A percentile compares a stretch with the other conserved stretches of the same genome.
These are phyloP conservation scores for Termitomyces sp. DNA, from an alignment of 768 basidiomycete genomes.

Conservation along the genomic window DNA sequence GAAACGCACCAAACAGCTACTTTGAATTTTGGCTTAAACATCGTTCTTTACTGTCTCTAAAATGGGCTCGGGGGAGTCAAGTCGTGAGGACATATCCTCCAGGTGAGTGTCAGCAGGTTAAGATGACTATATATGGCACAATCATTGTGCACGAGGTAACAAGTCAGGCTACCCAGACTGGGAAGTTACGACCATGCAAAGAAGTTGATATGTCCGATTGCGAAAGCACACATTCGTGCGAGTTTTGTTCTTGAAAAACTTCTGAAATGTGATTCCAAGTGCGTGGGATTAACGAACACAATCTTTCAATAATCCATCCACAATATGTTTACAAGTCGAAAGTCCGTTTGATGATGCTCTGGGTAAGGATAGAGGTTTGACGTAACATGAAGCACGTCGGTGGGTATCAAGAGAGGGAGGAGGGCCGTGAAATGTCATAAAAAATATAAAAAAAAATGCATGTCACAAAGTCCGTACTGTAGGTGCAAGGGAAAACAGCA, in stretches of 20 bases:
- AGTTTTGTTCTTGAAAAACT: not conserved
- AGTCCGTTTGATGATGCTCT: not conserved
- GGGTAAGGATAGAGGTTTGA: not conserved
- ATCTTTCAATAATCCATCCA: not conserved
- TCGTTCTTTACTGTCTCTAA: not conserved
- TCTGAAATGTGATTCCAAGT: too few species aligned
- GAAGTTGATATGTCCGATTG: not conserved
- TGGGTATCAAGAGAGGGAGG: not conserved
- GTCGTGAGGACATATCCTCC: not conserved
- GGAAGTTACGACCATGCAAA: not conserved
- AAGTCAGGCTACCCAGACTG: not conserved
- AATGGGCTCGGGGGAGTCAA: too few species aligned
- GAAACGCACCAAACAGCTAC: conserved; percentile 7
- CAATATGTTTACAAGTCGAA: not conserved
- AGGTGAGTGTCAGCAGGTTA: not conserved
- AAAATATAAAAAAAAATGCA: not conserved
- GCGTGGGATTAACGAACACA: not conserved
- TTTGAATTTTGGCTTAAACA: conserved; percentile 7
- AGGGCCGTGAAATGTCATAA: conserved; percentile 4
- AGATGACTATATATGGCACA: not conserved
- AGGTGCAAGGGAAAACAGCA: not conserved
- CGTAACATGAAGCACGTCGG: not conserved
- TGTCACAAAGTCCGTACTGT: conserved; percentile 5
- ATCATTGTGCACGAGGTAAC: not conserved
- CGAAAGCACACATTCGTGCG: not conserved